Base-by-base conservation (phyloP, 805 yeast genomes). In the Zygosaccharomyces bisporus region DNA sequence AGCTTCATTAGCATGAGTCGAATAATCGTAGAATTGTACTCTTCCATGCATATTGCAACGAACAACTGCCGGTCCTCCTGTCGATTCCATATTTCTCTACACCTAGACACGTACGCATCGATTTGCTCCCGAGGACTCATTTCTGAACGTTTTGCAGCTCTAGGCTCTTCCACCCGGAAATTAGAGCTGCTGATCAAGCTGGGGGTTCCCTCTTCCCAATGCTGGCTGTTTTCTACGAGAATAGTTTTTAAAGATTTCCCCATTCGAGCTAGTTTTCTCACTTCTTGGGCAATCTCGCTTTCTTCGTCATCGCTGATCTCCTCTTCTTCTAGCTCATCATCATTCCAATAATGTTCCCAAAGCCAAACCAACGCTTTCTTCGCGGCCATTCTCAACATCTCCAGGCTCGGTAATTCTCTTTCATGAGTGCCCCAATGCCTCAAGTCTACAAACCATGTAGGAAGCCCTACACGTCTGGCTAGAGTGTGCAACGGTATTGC, bases 351-450 rank as follows among this genome's bases (percentile, higher is more conserved):
- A 55, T 83, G 72, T 2, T 69, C 73, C 61, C 73, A 74, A 2
- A 91, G 66, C 97, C 98, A 93, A 4, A 65, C 68, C 38, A 91
- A 61, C 0, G 95, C 95, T 39, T 75, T 68, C 4, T 64, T 57
- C 1, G 79, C 66, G 10, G 81, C 76, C n/a, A 69, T 58, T 30
- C 95, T 70, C n/a, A 90, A 69, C 65, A 85, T 72, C 32, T 75
- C 79, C 33, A 87, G 55, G 24, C 83, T 72, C 1, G 97, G 96
- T 19, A 93, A 64, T 18, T 63, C 66, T 13, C 71, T 69, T 55
- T 91, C 98, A 63, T 93, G 99, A 0, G 99, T 91, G 4, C 95
- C 90, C 55, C 79, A 76, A 63, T 93, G 98, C 44, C 99, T 73
- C 23, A 88, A 60, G 57, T 93, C 99, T 0, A 93, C 99, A 63